Evolutionary conservation across 2,329 filamentous ascomycete species (phyloP).

Genomic region (Paraconiothyrium brasiliense): DNA sequence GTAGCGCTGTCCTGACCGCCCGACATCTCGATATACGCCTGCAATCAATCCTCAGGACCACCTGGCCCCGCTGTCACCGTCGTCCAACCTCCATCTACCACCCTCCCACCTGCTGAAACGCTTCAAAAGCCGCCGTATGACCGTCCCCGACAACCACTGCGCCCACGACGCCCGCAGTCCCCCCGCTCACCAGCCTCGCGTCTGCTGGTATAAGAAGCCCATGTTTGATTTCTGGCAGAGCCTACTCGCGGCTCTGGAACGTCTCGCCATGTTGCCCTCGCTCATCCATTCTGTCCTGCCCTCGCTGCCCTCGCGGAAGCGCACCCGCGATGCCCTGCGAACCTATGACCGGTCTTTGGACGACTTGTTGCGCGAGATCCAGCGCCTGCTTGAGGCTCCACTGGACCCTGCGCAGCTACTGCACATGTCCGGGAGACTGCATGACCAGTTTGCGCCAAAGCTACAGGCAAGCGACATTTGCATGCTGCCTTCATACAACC

Average conservation of each 20-base stretch:
- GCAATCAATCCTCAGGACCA: conserved; percentile 32
- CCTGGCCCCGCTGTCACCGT: conserved; percentile 39
- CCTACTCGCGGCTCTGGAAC: conserved; percentile 49
- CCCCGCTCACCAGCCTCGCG: conserved; percentile 27
- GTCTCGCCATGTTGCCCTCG: conserved; percentile 52
- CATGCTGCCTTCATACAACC: conserved; percentile 73
- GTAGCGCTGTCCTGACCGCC: conserved; percentile 36
- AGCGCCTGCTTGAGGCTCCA: conserved; percentile 55
- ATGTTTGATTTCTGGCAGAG: conserved; percentile 54
- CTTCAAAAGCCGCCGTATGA: conserved; percentile 49
- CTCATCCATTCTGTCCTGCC: conserved; percentile 50
- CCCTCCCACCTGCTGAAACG: conserved; percentile 44
- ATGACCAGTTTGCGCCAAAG: conserved; percentile 63
- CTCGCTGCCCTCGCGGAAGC: conserved; percentile 43
- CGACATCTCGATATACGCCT: conserved; percentile 30
- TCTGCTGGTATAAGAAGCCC: conserved; percentile 44
- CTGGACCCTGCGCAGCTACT: conserved; percentile 53
- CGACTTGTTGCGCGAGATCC: conserved; percentile 56
- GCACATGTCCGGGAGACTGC: conserved; percentile 55
- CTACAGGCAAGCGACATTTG: conserved; percentile 66
- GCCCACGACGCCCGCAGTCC: conserved; percentile 30
- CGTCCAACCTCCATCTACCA: conserved; percentile 32
- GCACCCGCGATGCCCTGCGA: conserved; percentile 49
- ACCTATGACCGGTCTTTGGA: conserved; percentile 59
- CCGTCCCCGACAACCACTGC: conserved; percentile 36